A percentile compares a stretch with the other conserved stretches of the same genome.
Evolutionary conservation across 768 basidiomycete species (phyloP).

Genomic region (Rubroboletus pulcherrimus): DNA sequence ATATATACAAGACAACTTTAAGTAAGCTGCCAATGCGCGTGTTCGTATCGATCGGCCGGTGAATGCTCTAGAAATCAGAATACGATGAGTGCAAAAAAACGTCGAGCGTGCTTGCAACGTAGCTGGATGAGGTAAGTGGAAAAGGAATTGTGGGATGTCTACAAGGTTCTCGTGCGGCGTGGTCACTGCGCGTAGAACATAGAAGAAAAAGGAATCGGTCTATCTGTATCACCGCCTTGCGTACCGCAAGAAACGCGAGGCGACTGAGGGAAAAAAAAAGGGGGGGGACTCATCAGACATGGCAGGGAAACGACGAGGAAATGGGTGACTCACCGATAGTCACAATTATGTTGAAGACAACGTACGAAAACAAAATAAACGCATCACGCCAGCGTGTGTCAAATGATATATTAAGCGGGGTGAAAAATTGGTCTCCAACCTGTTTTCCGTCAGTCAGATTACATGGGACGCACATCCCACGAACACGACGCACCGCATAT

Average conservation of each 20-base stretch:
- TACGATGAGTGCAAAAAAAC: no score
- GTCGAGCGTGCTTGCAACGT: neutral
- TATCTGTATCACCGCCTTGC: conserved; percentile 46
- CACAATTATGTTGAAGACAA: conserved; percentile 67
- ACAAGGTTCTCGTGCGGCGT: neutral
- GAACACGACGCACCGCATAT: conserved; percentile 37
- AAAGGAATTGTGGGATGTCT: no score
- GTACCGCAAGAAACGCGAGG: conserved; percentile 68
- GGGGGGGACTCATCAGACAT: neutral
- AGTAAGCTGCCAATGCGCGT: neutral
- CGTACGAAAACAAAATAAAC: conserved; percentile 61
- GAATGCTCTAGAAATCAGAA: neutral
- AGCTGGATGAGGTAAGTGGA: no score
- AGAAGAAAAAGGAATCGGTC: neutral
- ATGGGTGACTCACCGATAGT: conserved; percentile 42
- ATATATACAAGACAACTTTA: neutral
- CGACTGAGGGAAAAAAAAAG: conserved; percentile 36
- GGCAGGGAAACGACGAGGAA: neutral
- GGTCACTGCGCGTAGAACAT: neutral
- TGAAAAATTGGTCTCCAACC: conserved; percentile 67
- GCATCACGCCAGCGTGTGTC: conserved; percentile 64
- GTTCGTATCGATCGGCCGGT: neutral
- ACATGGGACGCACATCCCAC: neutral
- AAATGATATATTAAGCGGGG: conserved; percentile 63
- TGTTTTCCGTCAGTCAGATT: conserved; percentile 13